Conservation (phyloP, 257 asterid genomes). For the Solanum pinnatisectum region DNA sequence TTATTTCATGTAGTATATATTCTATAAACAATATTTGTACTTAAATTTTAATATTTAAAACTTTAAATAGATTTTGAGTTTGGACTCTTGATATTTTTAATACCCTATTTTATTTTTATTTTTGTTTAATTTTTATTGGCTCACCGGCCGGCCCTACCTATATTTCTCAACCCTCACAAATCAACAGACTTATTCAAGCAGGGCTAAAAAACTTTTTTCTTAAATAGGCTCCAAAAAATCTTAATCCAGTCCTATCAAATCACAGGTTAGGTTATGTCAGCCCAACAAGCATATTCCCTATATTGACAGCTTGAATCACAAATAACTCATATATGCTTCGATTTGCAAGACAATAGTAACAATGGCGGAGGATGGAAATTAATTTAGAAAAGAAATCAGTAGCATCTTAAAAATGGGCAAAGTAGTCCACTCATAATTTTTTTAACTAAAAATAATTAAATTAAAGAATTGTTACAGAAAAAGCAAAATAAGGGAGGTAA, state of each 20-base stretch:
- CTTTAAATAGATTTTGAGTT: background rate
- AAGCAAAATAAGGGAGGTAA: background rate
- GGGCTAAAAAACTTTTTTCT: too few species aligned
- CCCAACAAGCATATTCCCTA: background rate
- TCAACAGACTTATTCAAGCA: too few species aligned
- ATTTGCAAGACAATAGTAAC: too few species aligned
- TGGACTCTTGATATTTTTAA: background rate
- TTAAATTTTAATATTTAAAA: too few species aligned
- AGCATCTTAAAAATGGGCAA: background rate
- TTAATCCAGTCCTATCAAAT: background rate
- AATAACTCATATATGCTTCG: background rate
- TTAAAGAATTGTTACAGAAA: too few species aligned
- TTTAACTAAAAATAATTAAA: too few species aligned
- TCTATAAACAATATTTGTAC: too few species aligned
- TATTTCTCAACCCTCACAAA: background rate
- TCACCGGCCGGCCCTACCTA: background rate
- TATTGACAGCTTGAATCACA: background rate
- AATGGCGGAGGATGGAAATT: too few species aligned
- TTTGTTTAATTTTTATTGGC: too few species aligned
- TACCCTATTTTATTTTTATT: background rate
- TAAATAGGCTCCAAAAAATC: background rate
- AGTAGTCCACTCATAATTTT: background rate
- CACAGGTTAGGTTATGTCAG: rapidly evolving
- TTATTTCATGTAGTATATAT: too few species aligned
- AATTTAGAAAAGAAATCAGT: background rate